A percentile compares a stretch with the other conserved stretches of the same genome.
Conservation (phyloP, 1,284 basidiomycete genomes). For the Pseudozyma tsukubaensis region DNA sequence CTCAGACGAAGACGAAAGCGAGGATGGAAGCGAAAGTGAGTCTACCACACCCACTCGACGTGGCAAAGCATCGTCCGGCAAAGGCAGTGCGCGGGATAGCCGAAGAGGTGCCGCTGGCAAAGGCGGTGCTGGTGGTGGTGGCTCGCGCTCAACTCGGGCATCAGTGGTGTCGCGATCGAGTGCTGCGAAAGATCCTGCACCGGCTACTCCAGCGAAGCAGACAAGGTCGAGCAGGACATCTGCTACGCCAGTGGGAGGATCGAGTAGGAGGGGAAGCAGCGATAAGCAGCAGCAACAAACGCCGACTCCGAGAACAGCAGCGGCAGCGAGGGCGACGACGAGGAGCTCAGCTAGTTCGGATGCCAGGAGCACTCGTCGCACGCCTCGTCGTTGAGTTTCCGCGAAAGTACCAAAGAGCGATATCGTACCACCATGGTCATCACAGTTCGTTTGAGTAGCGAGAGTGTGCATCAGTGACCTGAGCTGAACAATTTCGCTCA, state of each 20-base stretch:
- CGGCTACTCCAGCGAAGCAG: conserved; percentile 37
- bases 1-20: conserved; percentile 28
- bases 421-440: too few species aligned
- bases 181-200: conserved; percentile 29
- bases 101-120: conserved; percentile 11
- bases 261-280: conserved; percentile 32
- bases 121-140: conserved; percentile 2
- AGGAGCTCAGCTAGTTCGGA: conserved; percentile 37
- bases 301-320: conserved; percentile 27
- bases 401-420: too few species aligned
- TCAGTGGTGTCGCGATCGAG: conserved; percentile 42
- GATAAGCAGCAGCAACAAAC: conserved; percentile 22
- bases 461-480: too few species aligned
- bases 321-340: conserved; percentile 28
- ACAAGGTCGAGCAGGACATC: conserved; percentile 32
- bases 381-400: conserved; percentile 35
- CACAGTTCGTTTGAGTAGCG: background rate
- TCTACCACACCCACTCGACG: conserved; percentile 10
- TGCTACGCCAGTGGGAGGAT: conserved; percentile 18
- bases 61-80: conserved; percentile 9
- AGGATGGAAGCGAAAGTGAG: conserved; percentile 22
- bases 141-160: conserved; percentile 27
- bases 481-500: too few species aligned
- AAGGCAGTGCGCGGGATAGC: conserved; percentile 10
- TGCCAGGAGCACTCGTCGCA: conserved; percentile 33